Evolutionary conservation across 1,139 yeast genomes (phyloP).

Genomic region (Lodderomyces beijingensis): DNA sequence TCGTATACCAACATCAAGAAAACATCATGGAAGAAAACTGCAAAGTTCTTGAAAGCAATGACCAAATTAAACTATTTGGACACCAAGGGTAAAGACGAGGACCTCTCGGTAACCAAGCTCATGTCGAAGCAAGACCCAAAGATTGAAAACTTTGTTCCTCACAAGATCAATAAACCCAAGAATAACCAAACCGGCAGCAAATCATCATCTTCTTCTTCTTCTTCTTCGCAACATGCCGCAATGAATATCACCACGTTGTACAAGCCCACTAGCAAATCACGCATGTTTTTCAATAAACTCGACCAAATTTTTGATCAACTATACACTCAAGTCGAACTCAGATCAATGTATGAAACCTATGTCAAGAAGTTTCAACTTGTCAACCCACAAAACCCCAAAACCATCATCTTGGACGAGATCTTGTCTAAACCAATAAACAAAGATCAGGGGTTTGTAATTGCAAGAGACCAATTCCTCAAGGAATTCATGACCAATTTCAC

Average conservation of each 20-base stretch:
- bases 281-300: slow-evolving; percentile 47
- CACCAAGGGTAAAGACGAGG: slow-evolving; percentile 74
- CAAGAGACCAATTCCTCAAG: slow-evolving; percentile 52
- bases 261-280: slow-evolving; percentile 51
- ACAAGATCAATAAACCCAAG: slow-evolving; percentile 41
- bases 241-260: slow-evolving; percentile 8
- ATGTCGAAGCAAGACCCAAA: slow-evolving; percentile 43
- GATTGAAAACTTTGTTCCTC: slow-evolving; percentile 61
- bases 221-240: not conserved
- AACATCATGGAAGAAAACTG: slow-evolving; percentile 85
- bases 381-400: slow-evolving; percentile 43
- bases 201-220: not conserved
- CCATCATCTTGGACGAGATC: slow-evolving; percentile 51
- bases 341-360: slow-evolving; percentile 50
- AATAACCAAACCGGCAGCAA: slow-evolving; percentile 7
- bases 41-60: slow-evolving; percentile 81
- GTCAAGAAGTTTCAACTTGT: slow-evolving; percentile 45
- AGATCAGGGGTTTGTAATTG: slow-evolving; percentile 16
- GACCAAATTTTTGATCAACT: slow-evolving; percentile 31
- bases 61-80: slow-evolving; percentile 66
- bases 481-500: slow-evolving; percentile 52
- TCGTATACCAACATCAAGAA: slow-evolving; percentile 66
- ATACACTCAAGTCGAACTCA: slow-evolving; percentile 55
- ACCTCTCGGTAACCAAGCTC: slow-evolving; percentile 51
- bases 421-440: slow-evolving; percentile 24